Percentiles rank a stretch among this genome's conserved stretches.
phyloP scores from a whole-genome alignment of 2,329 filamentous ascomycete genomes.

The Hypoxylon sp. region DNA sequence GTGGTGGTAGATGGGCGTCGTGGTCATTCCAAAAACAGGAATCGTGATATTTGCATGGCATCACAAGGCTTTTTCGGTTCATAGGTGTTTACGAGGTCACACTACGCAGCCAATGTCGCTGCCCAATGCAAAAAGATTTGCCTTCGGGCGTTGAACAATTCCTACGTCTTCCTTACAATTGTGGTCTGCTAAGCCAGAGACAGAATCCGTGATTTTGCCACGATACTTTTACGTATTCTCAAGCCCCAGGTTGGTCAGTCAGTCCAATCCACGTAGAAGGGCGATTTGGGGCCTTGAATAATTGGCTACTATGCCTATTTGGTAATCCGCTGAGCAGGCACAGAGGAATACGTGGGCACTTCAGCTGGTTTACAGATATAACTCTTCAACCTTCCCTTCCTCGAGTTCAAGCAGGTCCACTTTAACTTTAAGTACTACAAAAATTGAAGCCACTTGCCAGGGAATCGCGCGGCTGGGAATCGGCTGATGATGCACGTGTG shows the following conservation, averaged over 20 bases:
- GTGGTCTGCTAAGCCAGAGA: conserved; percentile 31
- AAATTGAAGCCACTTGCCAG: neutral
- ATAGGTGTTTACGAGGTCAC: conserved; percentile 58
- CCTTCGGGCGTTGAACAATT: conserved; percentile 51
- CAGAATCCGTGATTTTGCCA: neutral
- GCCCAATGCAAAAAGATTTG: conserved; percentile 54
- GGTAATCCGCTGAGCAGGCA: neutral
- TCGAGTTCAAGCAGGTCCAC: neutral
- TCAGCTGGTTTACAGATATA: neutral
- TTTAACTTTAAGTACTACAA: neutral
- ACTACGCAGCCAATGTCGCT: conserved; percentile 56
- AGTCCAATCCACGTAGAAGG: neutral
- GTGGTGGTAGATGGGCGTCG: conserved; percentile 52
- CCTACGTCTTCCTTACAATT: conserved; percentile 17
- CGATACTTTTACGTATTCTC: neutral
- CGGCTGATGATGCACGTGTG: neutral
- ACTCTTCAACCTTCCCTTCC: neutral
- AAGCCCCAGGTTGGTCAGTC: neutral
- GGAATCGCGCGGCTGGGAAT: neutral
- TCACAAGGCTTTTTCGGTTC: conserved; percentile 58
- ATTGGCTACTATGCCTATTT: neutral
- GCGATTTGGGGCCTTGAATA: neutral
- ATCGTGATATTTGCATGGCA: conserved; percentile 58
- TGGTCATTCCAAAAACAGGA: conserved; percentile 55
- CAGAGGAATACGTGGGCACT: neutral